Base-by-base conservation (phyloP, 176 grass and related monocot genomes). In the Zizania latifolia region DNA sequence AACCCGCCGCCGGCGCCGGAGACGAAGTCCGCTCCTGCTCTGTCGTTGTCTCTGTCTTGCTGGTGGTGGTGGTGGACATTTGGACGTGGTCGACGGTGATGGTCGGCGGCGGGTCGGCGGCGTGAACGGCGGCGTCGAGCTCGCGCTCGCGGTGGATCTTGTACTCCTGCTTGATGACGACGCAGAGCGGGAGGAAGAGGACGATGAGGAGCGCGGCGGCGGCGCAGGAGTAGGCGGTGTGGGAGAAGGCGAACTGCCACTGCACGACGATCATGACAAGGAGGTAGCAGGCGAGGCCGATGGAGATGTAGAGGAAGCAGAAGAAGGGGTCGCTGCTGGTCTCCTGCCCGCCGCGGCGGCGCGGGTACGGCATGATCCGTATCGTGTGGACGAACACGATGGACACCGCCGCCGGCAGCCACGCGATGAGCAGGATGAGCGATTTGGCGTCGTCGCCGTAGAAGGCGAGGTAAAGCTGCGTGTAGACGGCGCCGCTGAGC, bases 231-330 rank as follows among this genome's bases (percentile, higher is more conserved):
- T 43, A 72, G 3, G 80, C 83, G 8, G 28, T 8, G 21, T 74
- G 79, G 1, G 89, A 82, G 64, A 96, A 83, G 4, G 37, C 0
- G 2, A 92, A 57, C 14, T 51, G 16, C 11, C 80, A 38, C 75
- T 87, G 69, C 30, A 92, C 54, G 30, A 92, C 58, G 57, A 88
- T 96, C 76, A 89, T 86, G 24, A 84, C 53, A 33, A 96, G 74
- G 2, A 96, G 83, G 68, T 82, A 92, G 63, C 23, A 30, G 1
- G 92, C 92, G 32, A 96, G 92, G 6, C 71, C 83, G 66, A 92
- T 84, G 62, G 92, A 92, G 64, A 96, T 86, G 83, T 96, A 96
- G 33, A 96, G 81, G 71, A 96, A 89, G 83, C 80, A 87, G 79
- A 78, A 96, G 92, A 96, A 96, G 0, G 90, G 90, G 69, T 88